Percentiles rank a stretch among this genome's conserved stretches.
Conservation (phyloP, 176 grass and related monocot genomes). For the maize (Zea mays) region DNA sequence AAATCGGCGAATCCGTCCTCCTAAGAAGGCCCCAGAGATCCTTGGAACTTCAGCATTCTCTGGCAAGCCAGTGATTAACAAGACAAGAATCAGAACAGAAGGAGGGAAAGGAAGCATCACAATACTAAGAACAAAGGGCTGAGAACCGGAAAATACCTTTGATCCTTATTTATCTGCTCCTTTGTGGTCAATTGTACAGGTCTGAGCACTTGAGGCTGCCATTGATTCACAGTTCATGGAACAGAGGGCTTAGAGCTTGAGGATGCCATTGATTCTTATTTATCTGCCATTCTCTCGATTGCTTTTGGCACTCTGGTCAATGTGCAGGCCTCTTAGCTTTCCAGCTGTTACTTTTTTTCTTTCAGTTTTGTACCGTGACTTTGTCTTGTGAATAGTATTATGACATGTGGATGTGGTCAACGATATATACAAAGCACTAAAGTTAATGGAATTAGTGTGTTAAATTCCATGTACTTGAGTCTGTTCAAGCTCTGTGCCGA, state of each 20-base stretch:
- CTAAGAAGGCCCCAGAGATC: constrained; percentile 41
- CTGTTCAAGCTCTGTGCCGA: not conserved
- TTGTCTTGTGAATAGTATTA: constrained; percentile 18
- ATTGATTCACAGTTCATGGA: constrained; percentile 33
- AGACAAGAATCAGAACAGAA: constrained; percentile 85
- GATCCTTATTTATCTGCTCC: constrained; percentile 28
- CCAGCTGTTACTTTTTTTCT: not conserved
- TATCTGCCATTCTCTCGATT: constrained; percentile 34
- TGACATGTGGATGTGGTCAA: constrained; percentile 25
- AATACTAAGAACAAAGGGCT: constrained; percentile 89
- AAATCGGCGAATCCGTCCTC: constrained; percentile 69
- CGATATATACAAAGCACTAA: constrained; percentile 26
- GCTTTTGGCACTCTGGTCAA: constrained; percentile 25
- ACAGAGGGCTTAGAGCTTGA: constrained; percentile 16
- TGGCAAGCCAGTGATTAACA: constrained; percentile 81
- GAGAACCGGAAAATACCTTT: not conserved
- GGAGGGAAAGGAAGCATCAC: constrained; percentile 95
- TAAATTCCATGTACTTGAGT: constrained; percentile 6
- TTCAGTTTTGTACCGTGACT: constrained; percentile 24
- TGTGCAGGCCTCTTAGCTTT: constrained; percentile 37
- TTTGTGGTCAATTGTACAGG: constrained; percentile 25
- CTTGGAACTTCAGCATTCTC: constrained; percentile 78
- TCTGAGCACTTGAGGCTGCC: constrained; percentile 44
- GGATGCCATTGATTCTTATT: constrained; percentile 23
- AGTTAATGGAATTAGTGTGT: not conserved